Base-by-base conservation (phyloP, 352 stramenopile genomes). In the Phytophthora vignae region DNA sequence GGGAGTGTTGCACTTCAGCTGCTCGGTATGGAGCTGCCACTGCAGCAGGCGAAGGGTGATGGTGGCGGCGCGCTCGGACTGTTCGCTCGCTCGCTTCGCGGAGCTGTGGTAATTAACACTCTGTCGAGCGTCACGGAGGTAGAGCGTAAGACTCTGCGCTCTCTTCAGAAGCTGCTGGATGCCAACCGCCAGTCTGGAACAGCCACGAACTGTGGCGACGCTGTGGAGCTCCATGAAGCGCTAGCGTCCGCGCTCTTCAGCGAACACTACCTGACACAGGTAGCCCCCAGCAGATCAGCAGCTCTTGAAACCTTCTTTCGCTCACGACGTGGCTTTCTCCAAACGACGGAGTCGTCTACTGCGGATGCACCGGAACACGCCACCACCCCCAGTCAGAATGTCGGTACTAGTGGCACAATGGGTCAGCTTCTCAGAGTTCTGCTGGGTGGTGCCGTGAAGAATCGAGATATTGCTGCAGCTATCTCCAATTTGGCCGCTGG, bases 191-290 rank as follows among this genome's bases (percentile, higher is more conserved):
- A 57, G 19, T 8, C 49, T 29, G 58, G 38, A 36, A 17, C 6
- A 6, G 11, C 14, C 10, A 54, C 54, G 40, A 69, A 25, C 38
- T 53, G 29, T 40, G 60, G 48, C 8, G 62, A 76, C 19, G 70
- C 64, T 55, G 61, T 78, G 0, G 79, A 93, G 62, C 71, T 82
- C 27, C 75, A 93, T 44, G 83, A 93, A 68, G 73, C 81, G 12
- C 62, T 92, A 0, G 55, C 80, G 0, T 64, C 71, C 3, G 61
- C 64, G 19, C 52, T 90, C 0, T 93, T 93, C 56, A 92, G 85
- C 59, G 81, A 90, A 0, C 77, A 81, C 25, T 93, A 95, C 53
- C 67, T 92, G 12, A 82, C 81, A 2, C 84, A 93, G 63, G 77
- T 85, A 9, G 73, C 71, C 1, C 5, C 69, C 21, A 89, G 71